Base-by-base conservation (phyloP, 2,329 filamentous ascomycete genomes). In the Hypoxylon sp. region DNA sequence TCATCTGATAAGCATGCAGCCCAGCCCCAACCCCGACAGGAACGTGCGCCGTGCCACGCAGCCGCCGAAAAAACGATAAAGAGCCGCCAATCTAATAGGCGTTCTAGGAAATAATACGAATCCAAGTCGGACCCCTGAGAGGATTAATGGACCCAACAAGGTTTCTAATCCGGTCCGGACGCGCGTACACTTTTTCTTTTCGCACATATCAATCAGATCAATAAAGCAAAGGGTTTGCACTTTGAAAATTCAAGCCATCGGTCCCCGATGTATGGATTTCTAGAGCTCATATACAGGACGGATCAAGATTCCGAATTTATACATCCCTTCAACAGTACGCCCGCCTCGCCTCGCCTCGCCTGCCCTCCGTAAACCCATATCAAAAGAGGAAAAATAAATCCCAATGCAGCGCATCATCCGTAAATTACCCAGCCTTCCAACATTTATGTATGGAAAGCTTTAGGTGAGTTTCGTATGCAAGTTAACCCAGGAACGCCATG, bases 401-500 rank as follows among this genome's bases (percentile, higher is more conserved):
- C 37, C 23, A 50, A 50, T 50, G 46, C 46, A 30, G 46, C 46
- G 2, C 32, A 41, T 60, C 57, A 50, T 51, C 43, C 16, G 8
- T 32, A 5, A 16, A 57, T 45, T 21, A 55, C n/a, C 37, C 39
- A 45, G 23, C n/a, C 34, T 41, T 37, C 39, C 25, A 41, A 30
- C 41, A 12, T 58, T 30, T 46, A 34, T 45, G n/a, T 32, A 21
- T 19, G 16, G 16, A 41, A 41, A n/a, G 16, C 16, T 41, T 19
- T 21, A 41, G 37, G 37, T 41, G 37, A 21, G 53, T 41, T 47
- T 67, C 54, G 46, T 67, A 67, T 67, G 63, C 59, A 67, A 67
- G 37, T 41, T 41, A 41, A 41, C 45, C 63, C 60, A 48, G 48
- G 59, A 67, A 67, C 63, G 63, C 63, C 63, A 60, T 59, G 63